Evolutionary conservation across 108 stramenopile genomes (phyloP).

Genomic region (Nannochloropsis gaditana): DNA sequence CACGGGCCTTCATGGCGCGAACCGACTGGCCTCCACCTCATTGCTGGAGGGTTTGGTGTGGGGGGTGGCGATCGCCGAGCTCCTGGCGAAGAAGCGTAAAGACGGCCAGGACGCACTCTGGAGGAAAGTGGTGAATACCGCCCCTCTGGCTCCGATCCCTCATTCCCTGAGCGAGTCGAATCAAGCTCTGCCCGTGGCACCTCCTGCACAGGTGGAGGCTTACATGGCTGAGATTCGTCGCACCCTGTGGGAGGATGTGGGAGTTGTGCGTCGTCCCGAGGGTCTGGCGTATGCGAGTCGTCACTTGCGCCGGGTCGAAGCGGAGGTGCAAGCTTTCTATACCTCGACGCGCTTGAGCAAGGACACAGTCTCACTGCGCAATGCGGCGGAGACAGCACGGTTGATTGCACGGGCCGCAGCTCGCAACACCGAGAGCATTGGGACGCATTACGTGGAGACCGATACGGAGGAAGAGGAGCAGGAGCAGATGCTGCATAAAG

Average conservation of each 20-base stretch:
- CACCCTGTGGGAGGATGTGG: conserved; percentile 86
- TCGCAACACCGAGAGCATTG: conserved; percentile 22
- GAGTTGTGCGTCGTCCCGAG: conserved; percentile 70
- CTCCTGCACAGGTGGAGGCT: background rate
- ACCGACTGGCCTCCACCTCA: conserved; percentile 83
- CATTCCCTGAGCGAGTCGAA: background rate
- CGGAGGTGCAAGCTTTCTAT: conserved; percentile 22
- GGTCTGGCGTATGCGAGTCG: conserved; percentile 60
- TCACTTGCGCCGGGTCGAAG: background rate
- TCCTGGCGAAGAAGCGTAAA: conserved; percentile 50
- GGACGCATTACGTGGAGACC: conserved; percentile 35
- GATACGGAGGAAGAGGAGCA: conserved; percentile 9
- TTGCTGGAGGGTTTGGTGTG: conserved; percentile 86
- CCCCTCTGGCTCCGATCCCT: conserved; percentile 10
- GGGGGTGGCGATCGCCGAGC: conserved; percentile 77
- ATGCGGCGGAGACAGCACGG: conserved; percentile 32
- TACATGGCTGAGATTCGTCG: conserved; percentile 59
- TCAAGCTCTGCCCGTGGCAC: background rate
- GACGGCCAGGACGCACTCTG: conserved; percentile 29
- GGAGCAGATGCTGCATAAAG: background rate
- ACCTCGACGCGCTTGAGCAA: conserved; percentile 8
- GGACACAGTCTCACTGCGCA: conserved; percentile 37
- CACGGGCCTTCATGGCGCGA: conserved; percentile 88
- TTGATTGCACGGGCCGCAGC: conserved; percentile 30
- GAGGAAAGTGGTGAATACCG: conserved; percentile 40